Evolutionary conservation across 2,329 filamentous ascomycete species (phyloP), one percentile per base, ranked within the genome.

Genomic region (Tolypocladium album): DNA sequence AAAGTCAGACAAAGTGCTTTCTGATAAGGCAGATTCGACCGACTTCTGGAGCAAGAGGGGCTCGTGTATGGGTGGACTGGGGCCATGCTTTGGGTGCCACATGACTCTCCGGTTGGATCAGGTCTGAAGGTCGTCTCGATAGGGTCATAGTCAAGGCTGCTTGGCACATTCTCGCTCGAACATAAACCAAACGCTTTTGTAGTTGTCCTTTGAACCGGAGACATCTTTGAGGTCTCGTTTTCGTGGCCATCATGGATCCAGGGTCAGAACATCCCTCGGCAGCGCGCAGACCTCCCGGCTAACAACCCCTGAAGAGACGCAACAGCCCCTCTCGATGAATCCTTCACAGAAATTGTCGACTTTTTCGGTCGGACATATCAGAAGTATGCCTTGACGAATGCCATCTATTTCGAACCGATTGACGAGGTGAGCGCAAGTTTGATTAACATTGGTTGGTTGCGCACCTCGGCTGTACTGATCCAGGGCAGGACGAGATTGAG

Each of bases 301-400:
- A 67, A 71, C 42, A 58, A 61, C 50, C 61, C 47, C 55, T 55
- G 56, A 68, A 83, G 80, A 64, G 76, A 78, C 66, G 75, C 75
- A 64, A 83, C 76, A 57, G 77, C 75, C 61, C 76, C 78, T 64
- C 74, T 89, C 65, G 85, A 88, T 71, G 79, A 80, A 59, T 74
- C 74, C 53, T 84, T 83, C 67, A 75, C 82, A 64, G 80, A 87
- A 67, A 86, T 82, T 6, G 73, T 88, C 61, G 76, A 78, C 20
- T 76, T 86, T 64, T 78, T 86, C 70, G 85, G 84, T 62, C 80
- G 88, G 68, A 78, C 81, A 55, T 91, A 85, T 70, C 88, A 91
- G 65, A 80, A 80, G 68, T 85, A 87, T 74, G 81, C 88, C 24
- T 71, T 90, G 58, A 79, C 85, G 38, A 84, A 87, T 65, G 78